phyloP scores from a whole-genome alignment of 495 filamentous ascomycete species.

The Penicillium cataractarum region DNA sequence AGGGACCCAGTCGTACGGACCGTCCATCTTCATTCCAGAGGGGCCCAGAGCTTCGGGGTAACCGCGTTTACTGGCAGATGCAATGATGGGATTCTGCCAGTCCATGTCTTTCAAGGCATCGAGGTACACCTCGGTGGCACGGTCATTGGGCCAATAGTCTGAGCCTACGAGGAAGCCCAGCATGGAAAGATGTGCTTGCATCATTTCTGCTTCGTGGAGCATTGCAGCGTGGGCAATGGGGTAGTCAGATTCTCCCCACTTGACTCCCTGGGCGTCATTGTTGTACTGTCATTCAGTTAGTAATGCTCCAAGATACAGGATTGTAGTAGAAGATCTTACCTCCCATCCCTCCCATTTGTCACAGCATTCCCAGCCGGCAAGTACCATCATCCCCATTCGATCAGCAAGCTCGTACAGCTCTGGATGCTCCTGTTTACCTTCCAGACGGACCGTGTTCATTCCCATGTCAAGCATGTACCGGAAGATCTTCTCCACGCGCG shows the following conservation, averaged over 20 bases:
- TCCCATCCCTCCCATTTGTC: conserved; percentile 70
- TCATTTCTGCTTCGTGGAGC: conserved; percentile 61
- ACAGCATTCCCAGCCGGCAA: conserved; percentile 70
- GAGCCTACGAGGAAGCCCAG: conserved; percentile 61
- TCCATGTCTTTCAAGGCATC: conserved; percentile 51
- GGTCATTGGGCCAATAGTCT: conserved; percentile 65
- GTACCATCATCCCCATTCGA: conserved; percentile 61
- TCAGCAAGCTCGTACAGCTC: conserved; percentile 62
- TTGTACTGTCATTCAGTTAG: conserved; percentile 49
- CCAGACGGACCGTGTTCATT: conserved; percentile 64
- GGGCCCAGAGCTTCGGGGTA: conserved; percentile 55
- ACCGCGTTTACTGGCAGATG: conserved; percentile 59
- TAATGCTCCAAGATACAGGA: not conserved
- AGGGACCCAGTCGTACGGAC: conserved; percentile 69
- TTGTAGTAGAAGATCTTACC: conserved; percentile 18
- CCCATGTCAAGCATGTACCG: conserved; percentile 60
- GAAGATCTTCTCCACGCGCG: conserved; percentile 49
- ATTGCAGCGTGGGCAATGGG: conserved; percentile 55
- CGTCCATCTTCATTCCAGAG: conserved; percentile 68
- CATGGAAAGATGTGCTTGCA: conserved; percentile 61
- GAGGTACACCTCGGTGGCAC: conserved; percentile 55
- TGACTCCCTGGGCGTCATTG: conserved; percentile 48
- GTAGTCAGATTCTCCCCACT: conserved; percentile 60
- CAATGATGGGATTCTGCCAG: conserved; percentile 61
- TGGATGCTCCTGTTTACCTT: conserved; percentile 68